phyloP scores from a whole-genome alignment of 768 basidiomycete genomes.

The Kwoniella europaea region DNA sequence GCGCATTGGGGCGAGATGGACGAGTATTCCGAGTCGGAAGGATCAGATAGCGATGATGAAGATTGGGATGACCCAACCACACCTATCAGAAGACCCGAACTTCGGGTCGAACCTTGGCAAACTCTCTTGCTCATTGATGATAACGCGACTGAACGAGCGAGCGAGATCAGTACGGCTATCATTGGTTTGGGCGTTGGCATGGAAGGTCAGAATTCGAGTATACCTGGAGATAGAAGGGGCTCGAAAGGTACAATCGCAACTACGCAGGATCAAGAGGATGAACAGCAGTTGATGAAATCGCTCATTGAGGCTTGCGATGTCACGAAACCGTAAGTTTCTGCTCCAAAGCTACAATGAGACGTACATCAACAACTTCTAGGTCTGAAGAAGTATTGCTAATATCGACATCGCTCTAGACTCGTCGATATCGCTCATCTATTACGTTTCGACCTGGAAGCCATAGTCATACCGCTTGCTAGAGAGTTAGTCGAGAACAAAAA shows the following conservation, averaged over 20 bases:
- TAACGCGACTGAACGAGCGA: slow-evolving; percentile 64
- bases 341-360: too few relatives aligned
- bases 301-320: slow-evolving; percentile 54
- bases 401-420: slow-evolving; percentile 35
- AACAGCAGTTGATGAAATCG: slow-evolving; percentile 46
- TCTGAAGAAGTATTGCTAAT: background rate
- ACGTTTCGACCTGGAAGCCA: slow-evolving; percentile 59
- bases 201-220: slow-evolving; percentile 5
- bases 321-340: slow-evolving; percentile 44
- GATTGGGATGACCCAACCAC: slow-evolving; percentile 32
- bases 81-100: slow-evolving; percentile 61
- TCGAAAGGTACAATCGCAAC: slow-evolving; percentile 16
- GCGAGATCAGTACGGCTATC: slow-evolving; percentile 56
- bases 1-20: slow-evolving; percentile 51
- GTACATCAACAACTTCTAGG: too few relatives aligned
- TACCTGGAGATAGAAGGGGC: slow-evolving; percentile 20
- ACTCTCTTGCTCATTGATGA: slow-evolving; percentile 77
- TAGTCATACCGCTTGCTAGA: slow-evolving; percentile 86
- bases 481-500: slow-evolving; percentile 89
- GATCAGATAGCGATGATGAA: slow-evolving; percentile 30
- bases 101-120: slow-evolving; percentile 86
- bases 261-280: slow-evolving; percentile 58
- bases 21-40: slow-evolving; percentile 33
- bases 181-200: slow-evolving; percentile 39
- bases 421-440: slow-evolving; percentile 54